Evolutionary conservation across 2,329 filamentous ascomycete genomes (phyloP), one percentile per base, ranked within the genome.

Genomic region (Phaeophleospora eucalypticola): DNA sequence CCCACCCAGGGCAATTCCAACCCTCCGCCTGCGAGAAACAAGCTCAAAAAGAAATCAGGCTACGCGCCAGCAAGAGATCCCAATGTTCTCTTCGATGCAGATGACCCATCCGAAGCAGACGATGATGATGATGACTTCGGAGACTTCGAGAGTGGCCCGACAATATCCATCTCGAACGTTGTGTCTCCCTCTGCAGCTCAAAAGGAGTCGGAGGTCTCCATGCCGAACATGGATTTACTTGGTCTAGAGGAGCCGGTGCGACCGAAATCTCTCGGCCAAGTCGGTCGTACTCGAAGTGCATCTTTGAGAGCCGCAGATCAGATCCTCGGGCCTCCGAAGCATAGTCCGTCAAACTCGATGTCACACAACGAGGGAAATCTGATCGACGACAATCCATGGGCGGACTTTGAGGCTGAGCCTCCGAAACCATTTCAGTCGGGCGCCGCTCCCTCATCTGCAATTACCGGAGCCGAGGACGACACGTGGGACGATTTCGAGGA

Each of bases 401-500:
- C 40, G 4, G 45, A 47, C 34, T 47, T 47, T 19, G 39, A 47
- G 34, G 2, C 39, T 19, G 38, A 42, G n/a, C 2, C 39, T 19
- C 19, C 27, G 1, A 18, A n/a, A 3, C n/a, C 36, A 2, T 4
- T 20, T n/a, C 20, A 4, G 37, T 12, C 2, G 12, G 17, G 8
- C 8, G 12, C 37, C 3, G 6, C 43, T 4, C 16, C 29, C 4
- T 16, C 17, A 14, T 3, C 37, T 17, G 24, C 19, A 10, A 17
- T 4, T 8, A 15, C 19, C 14, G 9, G 16, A 9, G 27, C 34
- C 12, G 56, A 59, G 3, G 58, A 63, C 33, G 69, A 72, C 29
- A 56, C 58, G 4, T 76, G 73, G 73, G 72, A 73, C 41, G 70
- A 73, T 39, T 76, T 76, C 34, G 62, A 67, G 33, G 47, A 52